Percentiles rank a stretch among this genome's conserved stretches.
Evolutionary conservation across 1,139 yeast genomes (phyloP).

Genomic region (Hyphopichia buzzinii): DNA sequence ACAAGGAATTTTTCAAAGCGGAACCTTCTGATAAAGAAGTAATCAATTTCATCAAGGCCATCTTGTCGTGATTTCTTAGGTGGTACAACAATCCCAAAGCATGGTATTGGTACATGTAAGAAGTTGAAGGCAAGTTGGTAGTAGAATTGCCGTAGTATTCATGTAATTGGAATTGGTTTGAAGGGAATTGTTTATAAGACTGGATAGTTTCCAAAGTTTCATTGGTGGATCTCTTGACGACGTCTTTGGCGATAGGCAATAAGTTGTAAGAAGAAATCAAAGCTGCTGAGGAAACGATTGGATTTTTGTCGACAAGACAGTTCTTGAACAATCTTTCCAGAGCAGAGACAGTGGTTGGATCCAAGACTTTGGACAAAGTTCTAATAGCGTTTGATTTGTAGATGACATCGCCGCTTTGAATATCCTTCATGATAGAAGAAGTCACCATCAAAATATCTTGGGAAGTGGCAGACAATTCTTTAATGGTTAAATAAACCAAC

Average conservation of each 20-base stretch:
- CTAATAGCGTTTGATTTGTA: conserved; percentile 95
- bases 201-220: conserved; percentile 87
- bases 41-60: conserved; percentile 90
- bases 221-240: conserved; percentile 89
- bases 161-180: conserved; percentile 51
- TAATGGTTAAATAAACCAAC: conserved; percentile 88
- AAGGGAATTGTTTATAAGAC: conserved; percentile 67
- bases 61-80: conserved; percentile 85
- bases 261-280: conserved; percentile 86
- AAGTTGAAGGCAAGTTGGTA: conserved; percentile 57
- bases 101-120: conserved; percentile 90
- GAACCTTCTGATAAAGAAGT: conserved; percentile 69
- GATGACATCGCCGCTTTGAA: conserved; percentile 81
- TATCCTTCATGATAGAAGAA: conserved; percentile 96
- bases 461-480: conserved; percentile 80
- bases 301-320: conserved; percentile 89
- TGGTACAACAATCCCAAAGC: conserved; percentile 89
- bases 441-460: conserved; percentile 97
- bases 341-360: conserved; percentile 88
- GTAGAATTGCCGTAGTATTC: conserved; percentile 53
- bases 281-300: conserved; percentile 89
- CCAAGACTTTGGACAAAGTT: conserved; percentile 85
- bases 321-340: conserved; percentile 92
- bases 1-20: conserved; percentile 68
- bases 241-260: conserved; percentile 85